Base-by-base conservation (phyloP, 2,329 filamentous ascomycete genomes). In the Hymenoscyphus infarciens region DNA sequence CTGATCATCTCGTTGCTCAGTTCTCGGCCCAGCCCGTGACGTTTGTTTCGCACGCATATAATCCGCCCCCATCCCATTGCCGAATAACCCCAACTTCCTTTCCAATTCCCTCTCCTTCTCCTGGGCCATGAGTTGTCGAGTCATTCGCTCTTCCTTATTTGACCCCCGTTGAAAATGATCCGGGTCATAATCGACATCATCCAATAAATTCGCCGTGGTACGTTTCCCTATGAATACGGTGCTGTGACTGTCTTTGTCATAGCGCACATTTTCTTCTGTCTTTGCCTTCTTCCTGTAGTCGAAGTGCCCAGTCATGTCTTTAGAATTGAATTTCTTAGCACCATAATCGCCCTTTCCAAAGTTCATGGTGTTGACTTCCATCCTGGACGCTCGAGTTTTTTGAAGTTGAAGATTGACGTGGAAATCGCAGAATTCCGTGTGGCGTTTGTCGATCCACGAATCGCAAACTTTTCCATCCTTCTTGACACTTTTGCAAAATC, bases 341-440 rank as follows among this genome's bases (percentile, higher is more conserved):
- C 73, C 65, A 59, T 65, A 67, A 8, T 63, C 62, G 19, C 68
- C 68, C 45, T 68, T 69, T 2, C 72, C 80, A 5, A 80, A 83
- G 22, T 82, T 83, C 75, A 87, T 88, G 13, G 82, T 84, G 72
- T 93, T 96, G 45, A 97, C 82, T 72, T 96, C 92, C 80, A 93
- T 87, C 39, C 93, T 83, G 0, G 82, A 80, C 11, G 85, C 80
- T 33, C 81, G 79, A 72, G 86, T 84, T 73, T 91, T 93, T 61
- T 87, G 84, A 2, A 98, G 79, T 29, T 91, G 88, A 29, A 91
- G 80, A 69, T 96, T 92, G 68, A 96, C 86, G 75, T 99, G 95
- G 69, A 89, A 99, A 67, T 97, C 92, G 77, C 95, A 99, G 74
- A 90, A 91, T 70, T 96, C 88, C 0, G 93, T 97, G 70, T 92